phyloP scores from a whole-genome alignment of 2,329 filamentous ascomycete genomes.

The Botrytis byssoidea region DNA sequence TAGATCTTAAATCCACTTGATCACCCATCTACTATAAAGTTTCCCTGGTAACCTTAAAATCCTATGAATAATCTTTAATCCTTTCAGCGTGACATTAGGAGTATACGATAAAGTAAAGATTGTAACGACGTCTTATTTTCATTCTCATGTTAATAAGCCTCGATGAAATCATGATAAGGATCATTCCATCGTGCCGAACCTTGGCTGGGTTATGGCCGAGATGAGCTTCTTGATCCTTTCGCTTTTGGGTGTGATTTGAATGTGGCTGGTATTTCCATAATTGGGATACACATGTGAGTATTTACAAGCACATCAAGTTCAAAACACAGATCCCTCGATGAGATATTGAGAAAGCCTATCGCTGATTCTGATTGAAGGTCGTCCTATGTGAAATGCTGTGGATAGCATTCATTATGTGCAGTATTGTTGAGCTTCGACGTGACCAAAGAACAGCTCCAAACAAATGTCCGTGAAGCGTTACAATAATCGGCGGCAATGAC shows the following conservation, averaged over 20 bases:
- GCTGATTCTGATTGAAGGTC: too few relatives aligned
- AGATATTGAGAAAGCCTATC: too few relatives aligned
- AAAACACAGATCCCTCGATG: too few relatives aligned
- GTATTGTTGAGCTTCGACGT: conserved; percentile 1
- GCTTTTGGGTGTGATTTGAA: not conserved
- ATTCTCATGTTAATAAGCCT: not conserved
- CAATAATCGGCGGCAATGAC: not conserved
- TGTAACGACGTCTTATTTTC: not conserved
- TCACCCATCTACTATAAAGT: not conserved
- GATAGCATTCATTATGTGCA: not conserved
- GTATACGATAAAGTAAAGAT: not conserved
- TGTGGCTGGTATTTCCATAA: not conserved
- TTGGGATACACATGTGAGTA: not conserved
- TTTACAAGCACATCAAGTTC: not conserved
- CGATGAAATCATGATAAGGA: not conserved
- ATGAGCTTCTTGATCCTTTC: not conserved
- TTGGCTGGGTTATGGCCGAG: not conserved
- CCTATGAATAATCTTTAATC: not conserved
- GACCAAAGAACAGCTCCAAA: not conserved
- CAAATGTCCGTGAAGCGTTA: not conserved
- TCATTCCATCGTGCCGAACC: not conserved
- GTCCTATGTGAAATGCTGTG: too few relatives aligned
- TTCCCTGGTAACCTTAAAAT: not conserved
- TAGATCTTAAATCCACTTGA: not conserved
- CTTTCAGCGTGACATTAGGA: not conserved